Evolutionary conservation across 768 basidiomycete species (phyloP).

Genomic region (Rhizopogon vesiculosus): DNA sequence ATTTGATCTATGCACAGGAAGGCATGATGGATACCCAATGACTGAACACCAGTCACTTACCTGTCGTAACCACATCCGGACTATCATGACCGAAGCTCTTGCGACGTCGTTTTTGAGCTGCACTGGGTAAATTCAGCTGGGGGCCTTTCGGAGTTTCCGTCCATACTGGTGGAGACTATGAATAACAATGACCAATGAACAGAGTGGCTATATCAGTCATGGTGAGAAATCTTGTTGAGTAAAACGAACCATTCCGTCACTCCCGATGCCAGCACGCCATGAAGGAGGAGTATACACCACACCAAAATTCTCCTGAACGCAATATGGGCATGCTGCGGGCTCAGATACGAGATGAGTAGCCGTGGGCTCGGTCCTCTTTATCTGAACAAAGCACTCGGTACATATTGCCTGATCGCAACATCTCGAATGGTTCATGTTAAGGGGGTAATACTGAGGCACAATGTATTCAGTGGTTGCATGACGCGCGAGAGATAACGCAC

Average conservation of each 20-base stretch:
- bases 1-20: constrained; percentile 68
- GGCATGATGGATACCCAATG: constrained; percentile 4
- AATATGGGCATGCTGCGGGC: constrained; percentile 95
- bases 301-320: constrained; percentile 97
- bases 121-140: constrained; percentile 36
- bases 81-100: constrained; percentile 86
- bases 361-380: constrained; percentile 94
- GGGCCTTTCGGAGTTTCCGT: constrained; percentile 49
- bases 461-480: constrained; percentile 21
- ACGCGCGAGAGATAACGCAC: constrained; percentile 44
- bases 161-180: constrained; percentile 40
- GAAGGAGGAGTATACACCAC: constrained; percentile 79
- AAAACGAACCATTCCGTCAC: constrained; percentile 60
- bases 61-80: constrained; percentile 88
- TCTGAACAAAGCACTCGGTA: constrained; percentile 99
- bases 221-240: background rate
- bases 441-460: constrained; percentile 81
- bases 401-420: constrained; percentile 99
- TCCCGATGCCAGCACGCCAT: constrained; percentile 78
- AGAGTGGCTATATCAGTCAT: background rate
- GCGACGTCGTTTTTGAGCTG: constrained; percentile 67
- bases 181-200: background rate
- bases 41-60: constrained; percentile 36
- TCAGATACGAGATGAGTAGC: constrained; percentile 94
- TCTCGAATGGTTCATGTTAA: constrained; percentile 94